phyloP scores from a whole-genome alignment of 1,284 basidiomycete genomes.

The Chondrostereum purpureum region DNA sequence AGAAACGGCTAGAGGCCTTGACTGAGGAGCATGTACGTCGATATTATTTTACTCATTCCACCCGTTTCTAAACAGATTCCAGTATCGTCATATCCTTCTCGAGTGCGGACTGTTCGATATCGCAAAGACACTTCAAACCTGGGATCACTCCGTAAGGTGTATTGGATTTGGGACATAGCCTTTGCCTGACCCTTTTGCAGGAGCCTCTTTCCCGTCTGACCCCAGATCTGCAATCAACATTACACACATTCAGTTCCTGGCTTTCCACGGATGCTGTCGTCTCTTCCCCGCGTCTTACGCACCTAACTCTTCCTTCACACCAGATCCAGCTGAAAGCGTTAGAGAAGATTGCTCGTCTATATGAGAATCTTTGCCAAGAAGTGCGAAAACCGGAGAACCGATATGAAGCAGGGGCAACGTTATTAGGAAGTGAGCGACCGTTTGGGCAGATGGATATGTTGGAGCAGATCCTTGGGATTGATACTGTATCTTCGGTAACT shows the following conservation, averaged over 20 bases:
- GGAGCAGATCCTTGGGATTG: slow-evolving; percentile 63
- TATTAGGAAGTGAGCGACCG: slow-evolving; percentile 77
- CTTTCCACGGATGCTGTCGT: slow-evolving; percentile 66
- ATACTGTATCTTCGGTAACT: no score
- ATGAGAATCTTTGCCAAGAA: slow-evolving; percentile 64
- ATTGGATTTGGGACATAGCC: slow-evolving; percentile 1
- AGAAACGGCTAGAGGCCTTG: slow-evolving; percentile 57
- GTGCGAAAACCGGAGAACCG: slow-evolving; percentile 69
- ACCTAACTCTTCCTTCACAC: slow-evolving; percentile 58
- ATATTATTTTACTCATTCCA: background rate
- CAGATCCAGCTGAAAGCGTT: slow-evolving; percentile 74
- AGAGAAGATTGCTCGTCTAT: slow-evolving; percentile 59
- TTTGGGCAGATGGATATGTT: slow-evolving; percentile 70
- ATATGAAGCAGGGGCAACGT: slow-evolving; percentile 85
- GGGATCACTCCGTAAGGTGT: background rate
- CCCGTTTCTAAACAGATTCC: slow-evolving; percentile 9
- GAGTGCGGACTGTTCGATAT: slow-evolving; percentile 73
- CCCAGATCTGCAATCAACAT: slow-evolving; percentile 42
- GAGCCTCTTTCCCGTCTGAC: slow-evolving; percentile 67
- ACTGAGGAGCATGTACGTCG: slow-evolving; percentile 76
- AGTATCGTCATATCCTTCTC: slow-evolving; percentile 69
- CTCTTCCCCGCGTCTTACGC: slow-evolving; percentile 70
- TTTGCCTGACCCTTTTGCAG: slow-evolving; percentile 26
- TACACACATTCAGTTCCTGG: slow-evolving; percentile 62
- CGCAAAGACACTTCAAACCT: slow-evolving; percentile 26